phyloP scores from a whole-genome alignment of 148 eudicot species.

The Nepenthes gracilis region DNA sequence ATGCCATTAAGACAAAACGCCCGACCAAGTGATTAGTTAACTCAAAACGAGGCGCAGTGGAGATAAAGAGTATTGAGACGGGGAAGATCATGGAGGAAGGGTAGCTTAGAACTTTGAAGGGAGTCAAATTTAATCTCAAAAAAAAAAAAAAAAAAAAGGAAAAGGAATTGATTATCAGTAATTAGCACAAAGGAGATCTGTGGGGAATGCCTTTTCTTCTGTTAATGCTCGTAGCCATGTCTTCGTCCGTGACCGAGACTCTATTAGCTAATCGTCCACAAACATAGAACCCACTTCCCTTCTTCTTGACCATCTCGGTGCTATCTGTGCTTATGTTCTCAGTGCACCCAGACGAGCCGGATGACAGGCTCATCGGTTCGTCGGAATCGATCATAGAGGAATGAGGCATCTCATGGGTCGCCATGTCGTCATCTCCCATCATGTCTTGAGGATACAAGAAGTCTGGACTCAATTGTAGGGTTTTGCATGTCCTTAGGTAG shows the following conservation, averaged over 20 bases:
- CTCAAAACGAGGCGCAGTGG: slow-evolving; percentile 20
- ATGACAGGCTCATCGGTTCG: slow-evolving; percentile 59
- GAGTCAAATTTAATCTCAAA: not conserved
- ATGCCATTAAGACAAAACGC: slow-evolving; percentile 88
- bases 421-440: slow-evolving; percentile 50
- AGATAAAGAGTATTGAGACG: not conserved
- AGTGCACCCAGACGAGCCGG: slow-evolving; percentile 74
- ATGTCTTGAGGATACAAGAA: slow-evolving; percentile 84
- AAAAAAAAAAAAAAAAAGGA: not conserved
- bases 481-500: slow-evolving; percentile 61
- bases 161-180: not conserved
- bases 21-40: slow-evolving; percentile 85
- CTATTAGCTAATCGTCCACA: slow-evolving; percentile 51
- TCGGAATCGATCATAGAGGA: slow-evolving; percentile 70
- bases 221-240: slow-evolving; percentile 86
- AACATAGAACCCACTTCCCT: slow-evolving; percentile 57
- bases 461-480: slow-evolving; percentile 72
- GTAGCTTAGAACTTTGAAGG: not conserved
- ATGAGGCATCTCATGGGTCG: slow-evolving; percentile 50
- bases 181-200: slow-evolving; percentile 78
- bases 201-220: slow-evolving; percentile 93
- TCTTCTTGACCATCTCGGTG: slow-evolving; percentile 62
- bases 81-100: not conserved
- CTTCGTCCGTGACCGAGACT: slow-evolving; percentile 49
- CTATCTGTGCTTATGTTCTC: slow-evolving; percentile 54